Evolutionary conservation across 2,329 filamentous ascomycete genomes (phyloP).

Genomic region (Ophiostoma tasmaniense): DNA sequence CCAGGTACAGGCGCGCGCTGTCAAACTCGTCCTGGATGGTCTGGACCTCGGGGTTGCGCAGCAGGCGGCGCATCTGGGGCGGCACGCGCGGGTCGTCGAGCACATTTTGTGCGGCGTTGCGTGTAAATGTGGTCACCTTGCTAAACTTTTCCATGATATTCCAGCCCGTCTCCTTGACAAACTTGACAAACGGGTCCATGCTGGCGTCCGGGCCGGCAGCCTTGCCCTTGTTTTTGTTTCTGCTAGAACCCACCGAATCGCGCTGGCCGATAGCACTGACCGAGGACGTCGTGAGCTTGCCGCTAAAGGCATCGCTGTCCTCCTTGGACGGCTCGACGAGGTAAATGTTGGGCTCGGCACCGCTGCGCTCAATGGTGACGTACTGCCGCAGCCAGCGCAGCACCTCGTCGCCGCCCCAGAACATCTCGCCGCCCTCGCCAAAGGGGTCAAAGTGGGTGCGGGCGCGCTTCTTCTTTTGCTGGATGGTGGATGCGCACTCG

Average conservation of each 20-base stretch:
- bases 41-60: slow-evolving; percentile 89
- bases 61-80: slow-evolving; percentile 73
- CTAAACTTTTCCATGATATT: slow-evolving; percentile 94
- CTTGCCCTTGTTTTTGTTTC: slow-evolving; percentile 21
- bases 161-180: slow-evolving; percentile 91
- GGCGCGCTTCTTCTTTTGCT: slow-evolving; percentile 81
- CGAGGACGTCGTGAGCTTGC: slow-evolving; percentile 43
- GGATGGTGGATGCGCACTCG: slow-evolving; percentile 90
- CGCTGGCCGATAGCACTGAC: slow-evolving; percentile 36
- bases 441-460: slow-evolving; percentile 87
- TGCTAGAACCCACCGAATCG: slow-evolving; percentile 28
- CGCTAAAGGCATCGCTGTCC: slow-evolving; percentile 68
- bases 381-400: slow-evolving; percentile 84
- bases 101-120: slow-evolving; percentile 83
- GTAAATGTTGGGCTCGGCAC: slow-evolving; percentile 82
- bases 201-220: slow-evolving; percentile 47
- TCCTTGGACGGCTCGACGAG: slow-evolving; percentile 79
- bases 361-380: slow-evolving; percentile 71
- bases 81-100: slow-evolving; percentile 86
- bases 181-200: slow-evolving; percentile 91
- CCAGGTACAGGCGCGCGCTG: slow-evolving; percentile 86
- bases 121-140: slow-evolving; percentile 92
- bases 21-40: slow-evolving; percentile 96
- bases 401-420: slow-evolving; percentile 97
- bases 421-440: slow-evolving; percentile 73